Evolutionary conservation across 495 filamentous ascomycete genomes (phyloP).

Genomic region (Lasiosphaeria miniovina): DNA sequence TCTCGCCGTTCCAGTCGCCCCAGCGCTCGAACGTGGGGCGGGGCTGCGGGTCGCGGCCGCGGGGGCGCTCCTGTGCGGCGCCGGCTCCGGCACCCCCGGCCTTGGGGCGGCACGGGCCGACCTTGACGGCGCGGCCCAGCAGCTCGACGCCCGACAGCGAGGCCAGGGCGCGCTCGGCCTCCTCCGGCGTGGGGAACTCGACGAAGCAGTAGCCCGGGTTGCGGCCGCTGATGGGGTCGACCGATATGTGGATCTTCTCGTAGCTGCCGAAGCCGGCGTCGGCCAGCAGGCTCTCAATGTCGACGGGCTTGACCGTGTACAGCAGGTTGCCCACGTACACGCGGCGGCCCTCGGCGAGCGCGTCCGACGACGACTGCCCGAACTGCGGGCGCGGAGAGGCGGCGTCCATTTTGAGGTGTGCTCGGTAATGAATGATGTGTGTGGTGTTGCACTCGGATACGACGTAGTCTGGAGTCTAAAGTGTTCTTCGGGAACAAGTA

Average conservation of each 20-base stretch:
- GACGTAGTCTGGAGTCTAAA: too few relatives aligned
- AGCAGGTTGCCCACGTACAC: constrained; percentile 69
- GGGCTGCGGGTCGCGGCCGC: not conserved
- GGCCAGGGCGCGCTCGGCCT: constrained; percentile 55
- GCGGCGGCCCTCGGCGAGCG: constrained; percentile 49
- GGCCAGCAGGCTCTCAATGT: constrained; percentile 57
- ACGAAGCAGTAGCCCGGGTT: constrained; percentile 74
- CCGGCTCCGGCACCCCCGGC: not conserved
- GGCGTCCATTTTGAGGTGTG: not conserved
- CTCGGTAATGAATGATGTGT: too few relatives aligned
- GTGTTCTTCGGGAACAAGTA: too few relatives aligned
- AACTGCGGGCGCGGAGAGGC: not conserved
- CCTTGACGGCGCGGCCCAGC: constrained; percentile 56
- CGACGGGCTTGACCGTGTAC: constrained; percentile 59
- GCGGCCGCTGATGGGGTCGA: constrained; percentile 63
- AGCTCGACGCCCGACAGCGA: constrained; percentile 52
- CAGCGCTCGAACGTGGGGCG: constrained; percentile 32
- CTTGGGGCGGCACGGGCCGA: constrained; percentile 57
- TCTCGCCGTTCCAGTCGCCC: constrained; percentile 37
- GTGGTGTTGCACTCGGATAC: too few relatives aligned
- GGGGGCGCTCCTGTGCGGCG: not conserved
- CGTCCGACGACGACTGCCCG: constrained; percentile 24
- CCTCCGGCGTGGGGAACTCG: constrained; percentile 54
- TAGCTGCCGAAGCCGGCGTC: constrained; percentile 42
- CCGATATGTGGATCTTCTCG: constrained; percentile 62